Evolutionary conservation across 768 basidiomycete species (phyloP), one percentile per base, ranked within the genome.

Genomic region (Psilocybe sp.): DNA sequence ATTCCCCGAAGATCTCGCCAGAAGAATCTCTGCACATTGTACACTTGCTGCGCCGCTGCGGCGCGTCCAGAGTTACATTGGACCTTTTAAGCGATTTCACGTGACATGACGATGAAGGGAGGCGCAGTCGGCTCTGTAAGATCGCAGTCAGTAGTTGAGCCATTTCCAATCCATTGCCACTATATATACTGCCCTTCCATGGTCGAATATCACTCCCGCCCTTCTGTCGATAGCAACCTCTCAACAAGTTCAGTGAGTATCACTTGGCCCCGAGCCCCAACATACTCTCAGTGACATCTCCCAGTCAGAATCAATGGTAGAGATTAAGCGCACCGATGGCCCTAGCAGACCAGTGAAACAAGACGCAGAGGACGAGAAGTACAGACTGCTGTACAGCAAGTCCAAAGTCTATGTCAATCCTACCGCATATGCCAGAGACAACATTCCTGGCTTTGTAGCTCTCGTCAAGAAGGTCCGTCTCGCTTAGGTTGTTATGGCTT

Each of bases 391-490:
- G 12, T 97, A 92, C 60, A 87, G 85, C 67, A 97, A 96, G 65
- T 91, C 88, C 37, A 95, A 94, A 66, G 96, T 98, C 40, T 94
- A 96, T 63, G 85, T 99, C 39, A 92, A 98, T 58, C 97, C 97
- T 0, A 96, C 94, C 2, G 84, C 88, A 3, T 95, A 93, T 65
- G 77, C 88, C 2, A 79, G 88, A 60, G 97, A 98, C 68, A 96
- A 98, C 66, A 90, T 98, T 33, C 84, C 92, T 2, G 97, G 97
- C 1, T 98, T 96, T 64, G 84, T 94, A 6, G 85, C 89, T 13
- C 76, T 99, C 50, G 94, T 98, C 15, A 92, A 93, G 73, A 80
- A 87, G 60, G 92, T 92, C 57, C 47, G 85, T 73, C 4, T 32
- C n/a, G 44, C 16, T 19, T 12, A 48, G 48, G 45, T 60, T 33